Base-by-base conservation (phyloP, 179 eudicot genomes). In the Beta lomatogona region DNA sequence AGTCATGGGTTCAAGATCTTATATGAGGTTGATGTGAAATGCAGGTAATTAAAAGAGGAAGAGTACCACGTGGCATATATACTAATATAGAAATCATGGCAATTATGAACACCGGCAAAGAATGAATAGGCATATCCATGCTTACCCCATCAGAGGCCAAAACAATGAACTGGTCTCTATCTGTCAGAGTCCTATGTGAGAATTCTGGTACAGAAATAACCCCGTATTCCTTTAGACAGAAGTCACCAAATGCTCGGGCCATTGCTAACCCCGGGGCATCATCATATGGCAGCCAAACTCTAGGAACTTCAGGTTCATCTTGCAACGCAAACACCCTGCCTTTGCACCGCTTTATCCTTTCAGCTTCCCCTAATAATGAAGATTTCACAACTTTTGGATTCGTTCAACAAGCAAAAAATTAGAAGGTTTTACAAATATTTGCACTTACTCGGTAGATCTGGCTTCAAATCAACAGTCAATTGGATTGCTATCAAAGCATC, bases 221-320 rank as follows among this genome's bases (percentile, higher is more conserved):
- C n/a, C 99, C 99, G 81, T 92, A 96, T 59, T 94, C 97, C 89
- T 96, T 96, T 82, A 96, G 82, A 83, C 99, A 96, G 74, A 94
- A 96, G 79, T 96, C 99, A 50, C 99, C 99, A 84, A 96, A 96
- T 78, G 99, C 99, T 73, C 99, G 93, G 52, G 99, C 99, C 99
- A 96, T 96, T 80, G 99, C 99, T 82, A 96, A 84, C 74, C 99
- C 98, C 81, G 99, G 99, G 76, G 99, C 99, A 89, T 96, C 94
- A 84, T 94, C 99, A 87, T 89, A 96, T 28, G 99, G 99, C 64
- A 96, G 83, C 98, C 99, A 96, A 86, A 96, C 99, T 81, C 99
- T 90, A 70, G 88, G 89, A 82, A 96, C 99, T 85, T 96, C 99
- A 77, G 99, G 99, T 83, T 96, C 99, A 85, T 96, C 99, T 90